phyloP scores from a whole-genome alignment of 805 yeast species.

The Metschnikowia rubicola region DNA sequence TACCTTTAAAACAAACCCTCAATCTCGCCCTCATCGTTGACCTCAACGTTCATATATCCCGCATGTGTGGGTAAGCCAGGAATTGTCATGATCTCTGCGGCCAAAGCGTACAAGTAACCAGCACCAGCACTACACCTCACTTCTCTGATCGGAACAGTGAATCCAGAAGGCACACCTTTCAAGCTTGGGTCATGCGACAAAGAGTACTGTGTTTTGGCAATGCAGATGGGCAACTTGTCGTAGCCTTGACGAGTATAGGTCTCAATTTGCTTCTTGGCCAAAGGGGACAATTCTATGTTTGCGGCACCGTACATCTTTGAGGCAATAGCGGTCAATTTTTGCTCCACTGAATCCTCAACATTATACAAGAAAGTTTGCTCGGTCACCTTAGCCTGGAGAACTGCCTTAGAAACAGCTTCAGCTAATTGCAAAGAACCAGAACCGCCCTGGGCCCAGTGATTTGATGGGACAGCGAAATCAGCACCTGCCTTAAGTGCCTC shows the following conservation, averaged over 20 bases:
- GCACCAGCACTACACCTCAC: constrained; percentile 95
- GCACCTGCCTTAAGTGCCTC: constrained; percentile 93
- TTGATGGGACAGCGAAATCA: constrained; percentile 80
- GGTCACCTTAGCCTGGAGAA: constrained; percentile 26
- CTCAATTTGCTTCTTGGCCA: constrained; percentile 78
- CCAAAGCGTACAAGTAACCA: constrained; percentile 92
- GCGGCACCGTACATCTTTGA: constrained; percentile 91
- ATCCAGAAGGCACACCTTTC: constrained; percentile 94
- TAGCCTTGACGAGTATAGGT: constrained; percentile 84
- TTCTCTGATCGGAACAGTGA: constrained; percentile 90
- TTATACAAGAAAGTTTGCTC: constrained; percentile 60
- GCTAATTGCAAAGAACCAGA: constrained; percentile 84
- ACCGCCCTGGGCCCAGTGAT: constrained; percentile 97
- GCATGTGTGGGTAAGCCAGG: constrained; percentile 96
- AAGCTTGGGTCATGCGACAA: constrained; percentile 89
- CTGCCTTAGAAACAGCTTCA: constrained; percentile 73
- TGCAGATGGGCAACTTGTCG: constrained; percentile 87
- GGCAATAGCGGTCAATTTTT: constrained; percentile 76
- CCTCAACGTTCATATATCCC: constrained; percentile 96
- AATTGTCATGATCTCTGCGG: constrained; percentile 95
- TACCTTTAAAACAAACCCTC: constrained; percentile 74
- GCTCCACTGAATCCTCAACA: constrained; percentile 68
- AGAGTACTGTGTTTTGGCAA: constrained; percentile 97
- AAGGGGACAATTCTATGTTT: constrained; percentile 73
- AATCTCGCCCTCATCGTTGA: constrained; percentile 83